phyloP scores from a whole-genome alignment of 1,139 yeast species.

The Protomyces inundatus region DNA sequence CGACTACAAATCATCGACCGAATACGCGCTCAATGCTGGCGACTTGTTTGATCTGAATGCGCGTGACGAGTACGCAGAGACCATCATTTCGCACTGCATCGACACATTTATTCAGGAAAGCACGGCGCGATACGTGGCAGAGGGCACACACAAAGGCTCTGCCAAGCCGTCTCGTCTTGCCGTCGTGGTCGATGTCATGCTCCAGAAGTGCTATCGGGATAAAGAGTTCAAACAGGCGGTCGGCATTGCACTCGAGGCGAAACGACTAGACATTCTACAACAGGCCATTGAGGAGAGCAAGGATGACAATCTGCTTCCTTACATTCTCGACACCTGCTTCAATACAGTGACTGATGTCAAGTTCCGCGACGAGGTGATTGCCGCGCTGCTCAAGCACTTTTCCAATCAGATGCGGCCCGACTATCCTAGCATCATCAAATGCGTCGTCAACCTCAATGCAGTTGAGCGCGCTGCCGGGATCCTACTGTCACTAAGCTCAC shows the following conservation, averaged over 20 bases:
- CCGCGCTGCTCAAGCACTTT: conserved; percentile 56
- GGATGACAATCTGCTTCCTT: conserved; percentile 53
- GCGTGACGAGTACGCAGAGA: conserved; percentile 81
- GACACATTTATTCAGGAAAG: conserved; percentile 83
- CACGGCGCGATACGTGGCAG: conserved; percentile 57
- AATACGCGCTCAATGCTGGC: conserved; percentile 81
- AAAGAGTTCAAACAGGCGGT: conserved; percentile 70
- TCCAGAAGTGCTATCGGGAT: conserved; percentile 64
- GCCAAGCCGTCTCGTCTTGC: conserved; percentile 42
- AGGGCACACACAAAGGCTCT: conserved; percentile 42
- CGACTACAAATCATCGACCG: conserved; percentile 86
- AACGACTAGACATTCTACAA: conserved; percentile 75
- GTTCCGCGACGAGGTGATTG: conserved; percentile 53
- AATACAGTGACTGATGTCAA: conserved; percentile 58
- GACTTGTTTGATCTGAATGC: conserved; percentile 67
- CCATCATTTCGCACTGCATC: conserved; percentile 56
- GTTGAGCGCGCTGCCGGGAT: conserved; percentile 60
- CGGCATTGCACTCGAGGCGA: conserved; percentile 86
- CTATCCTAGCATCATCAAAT: conserved; percentile 74
- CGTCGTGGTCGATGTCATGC: conserved; percentile 77
- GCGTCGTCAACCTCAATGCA: conserved; percentile 84
- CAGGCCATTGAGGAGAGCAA: conserved; percentile 36
- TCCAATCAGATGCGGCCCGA: conserved; percentile 60
- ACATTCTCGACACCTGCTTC: conserved; percentile 71
- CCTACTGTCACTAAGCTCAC: conserved; percentile 55